A percentile compares a stretch with the other conserved stretches of the same genome.
Evolutionary conservation across 805 yeast genomes (phyloP).

Genomic region (Wickerhamiella domercqiae): DNA sequence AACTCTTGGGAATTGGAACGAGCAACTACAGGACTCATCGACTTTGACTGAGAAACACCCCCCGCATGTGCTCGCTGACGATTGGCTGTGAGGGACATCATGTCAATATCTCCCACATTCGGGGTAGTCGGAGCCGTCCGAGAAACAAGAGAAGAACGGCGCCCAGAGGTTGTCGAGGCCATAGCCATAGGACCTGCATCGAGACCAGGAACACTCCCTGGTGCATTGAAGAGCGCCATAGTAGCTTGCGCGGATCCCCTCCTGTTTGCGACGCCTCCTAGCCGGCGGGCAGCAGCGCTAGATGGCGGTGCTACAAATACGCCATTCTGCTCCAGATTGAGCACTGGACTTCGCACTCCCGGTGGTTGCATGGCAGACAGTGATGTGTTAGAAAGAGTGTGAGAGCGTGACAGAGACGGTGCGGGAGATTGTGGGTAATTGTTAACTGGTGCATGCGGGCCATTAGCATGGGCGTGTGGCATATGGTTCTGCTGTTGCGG

Average conservation of each 20-base stretch:
- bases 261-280: not conserved
- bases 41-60: constrained; percentile 50
- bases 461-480: too few species aligned
- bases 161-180: not conserved
- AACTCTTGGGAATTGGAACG: constrained; percentile 9
- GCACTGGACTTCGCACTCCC: too few species aligned
- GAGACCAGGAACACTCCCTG: not conserved
- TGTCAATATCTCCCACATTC: constrained; percentile 16
- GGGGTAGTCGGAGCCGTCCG: too few species aligned
- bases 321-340: not conserved
- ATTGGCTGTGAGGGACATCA: constrained; percentile 13
- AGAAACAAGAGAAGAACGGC: constrained; percentile 1
- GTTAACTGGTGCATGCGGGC: too few species aligned
- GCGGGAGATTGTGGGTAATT: too few species aligned
- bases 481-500: too few species aligned
- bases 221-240: not conserved
- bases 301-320: too few species aligned
- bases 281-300: too few species aligned
- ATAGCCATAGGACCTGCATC: not conserved
- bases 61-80: constrained; percentile 49
- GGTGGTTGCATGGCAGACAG: too few species aligned
- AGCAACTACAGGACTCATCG: not conserved
- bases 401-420: too few species aligned
- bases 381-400: too few species aligned
- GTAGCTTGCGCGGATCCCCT: not conserved